Base-by-base conservation (phyloP, 768 basidiomycete genomes). In the Phaeotremella skinneri region DNA sequence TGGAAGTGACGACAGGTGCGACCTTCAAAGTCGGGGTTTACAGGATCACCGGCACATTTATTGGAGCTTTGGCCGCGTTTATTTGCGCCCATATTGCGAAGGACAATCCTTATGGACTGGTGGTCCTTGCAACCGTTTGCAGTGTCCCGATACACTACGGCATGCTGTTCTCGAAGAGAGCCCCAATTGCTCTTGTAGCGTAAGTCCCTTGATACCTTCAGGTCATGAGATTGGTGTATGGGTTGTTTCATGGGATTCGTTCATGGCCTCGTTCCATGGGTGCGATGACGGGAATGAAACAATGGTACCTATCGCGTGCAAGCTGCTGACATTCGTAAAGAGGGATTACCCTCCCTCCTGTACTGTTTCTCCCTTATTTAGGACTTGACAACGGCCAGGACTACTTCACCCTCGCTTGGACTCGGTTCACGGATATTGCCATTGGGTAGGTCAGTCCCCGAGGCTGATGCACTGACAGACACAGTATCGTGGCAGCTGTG, bases 271-370 rank as follows among this genome's bases (percentile, higher is more conserved):
- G n/a, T n/a, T n/a, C n/a, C n/a, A n/a, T n/a, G n/a, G n/a, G n/a
- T n/a, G n/a, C n/a, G n/a, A n/a, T n/a, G n/a, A n/a, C n/a, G n/a
- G n/a, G n/a, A n/a, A n/a, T n/a, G n/a, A n/a, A n/a, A n/a, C n/a
- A n/a, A n/a, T n/a, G n/a, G n/a, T n/a, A n/a, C n/a, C n/a, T n/a
- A n/a, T 17, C 26, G n/a, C 32, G 9, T 47, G 21, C 34, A 3
- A 13, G 31, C 21, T 7, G n/a, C 45, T 31, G 26, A 43, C 23
- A 5, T 9, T 39, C 5, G 4, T 25, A 11, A 39, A 75, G 71
- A 0, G 76, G 75, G 5, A 77, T 78, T 58, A 77, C 78, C 1
- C 52, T 78, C 3, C 75, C 78, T 2, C 76, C 78, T 1, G 52
- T 78, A 25, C 29, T 78, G 2, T 78, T 76, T 52, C 67, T 78